phyloP scores from a whole-genome alignment of 1,139 yeast species.

The Protomyces gravidus region DNA sequence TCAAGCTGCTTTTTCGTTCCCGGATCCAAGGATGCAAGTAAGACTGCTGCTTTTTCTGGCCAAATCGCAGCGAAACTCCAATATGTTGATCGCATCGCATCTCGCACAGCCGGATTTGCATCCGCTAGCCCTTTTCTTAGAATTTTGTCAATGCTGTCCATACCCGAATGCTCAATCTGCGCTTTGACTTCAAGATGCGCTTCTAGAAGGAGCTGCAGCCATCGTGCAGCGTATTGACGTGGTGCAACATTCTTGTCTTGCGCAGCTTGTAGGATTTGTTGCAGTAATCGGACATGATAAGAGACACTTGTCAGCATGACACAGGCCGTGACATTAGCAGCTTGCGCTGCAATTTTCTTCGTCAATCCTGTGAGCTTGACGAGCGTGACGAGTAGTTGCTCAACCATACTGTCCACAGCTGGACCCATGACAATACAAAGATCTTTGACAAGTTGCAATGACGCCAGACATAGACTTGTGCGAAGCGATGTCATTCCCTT shows the following conservation, averaged over 20 bases:
- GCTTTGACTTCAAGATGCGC: conserved; percentile 48
- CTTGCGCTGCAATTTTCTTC: conserved; percentile 70
- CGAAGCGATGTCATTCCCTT: conserved; percentile 69
- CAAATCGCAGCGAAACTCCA: conserved; percentile 61
- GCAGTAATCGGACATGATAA: conserved; percentile 52
- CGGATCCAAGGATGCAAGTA: conserved; percentile 45
- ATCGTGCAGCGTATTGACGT: conserved; percentile 61
- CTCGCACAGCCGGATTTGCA: conserved; percentile 77
- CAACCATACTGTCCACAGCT: conserved; percentile 59
- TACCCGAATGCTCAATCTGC: conserved; percentile 41
- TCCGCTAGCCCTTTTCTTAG: conserved; percentile 64
- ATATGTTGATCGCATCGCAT: conserved; percentile 63
- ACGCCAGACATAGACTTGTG: conserved; percentile 72
- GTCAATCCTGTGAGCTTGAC: conserved; percentile 67
- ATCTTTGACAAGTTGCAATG: conserved; percentile 78
- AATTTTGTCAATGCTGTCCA: conserved; percentile 52
- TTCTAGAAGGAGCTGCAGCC: conserved; percentile 58
- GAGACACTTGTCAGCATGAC: conserved; percentile 57
- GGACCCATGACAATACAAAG: conserved; percentile 50
- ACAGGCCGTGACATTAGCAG: conserved; percentile 65
- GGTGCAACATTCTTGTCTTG: conserved; percentile 69
- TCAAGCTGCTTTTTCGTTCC: conserved; percentile 56
- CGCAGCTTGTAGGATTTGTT: conserved; percentile 51
- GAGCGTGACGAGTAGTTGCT: conserved; percentile 55
- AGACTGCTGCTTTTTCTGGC: conserved; percentile 45